Percentiles rank a stretch among this genome's conserved stretches.
These are phyloP conservation scores for Herpetomonas samuelpessoai DNA, from an alignment of 208 protist species.

Conservation along the genomic window DNA sequence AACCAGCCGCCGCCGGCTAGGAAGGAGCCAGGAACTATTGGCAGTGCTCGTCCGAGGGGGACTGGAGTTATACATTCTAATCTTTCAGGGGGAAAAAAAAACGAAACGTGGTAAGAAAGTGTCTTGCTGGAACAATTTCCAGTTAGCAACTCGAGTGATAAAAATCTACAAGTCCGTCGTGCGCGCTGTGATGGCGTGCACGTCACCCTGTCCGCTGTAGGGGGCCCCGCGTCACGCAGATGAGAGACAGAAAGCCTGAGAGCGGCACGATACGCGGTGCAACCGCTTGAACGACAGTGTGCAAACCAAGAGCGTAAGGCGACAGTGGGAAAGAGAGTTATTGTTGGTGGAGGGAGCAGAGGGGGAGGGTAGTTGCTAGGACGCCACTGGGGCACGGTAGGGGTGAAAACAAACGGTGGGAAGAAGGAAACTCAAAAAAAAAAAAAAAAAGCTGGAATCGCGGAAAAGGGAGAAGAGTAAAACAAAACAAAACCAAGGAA, in stretches of 20 bases:
- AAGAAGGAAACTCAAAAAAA: slow-evolving; percentile 3
- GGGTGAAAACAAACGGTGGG: background rate
- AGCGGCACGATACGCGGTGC: slow-evolving; percentile 2
- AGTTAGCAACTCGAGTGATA: no score
- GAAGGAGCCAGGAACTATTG: background rate
- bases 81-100: slow-evolving; percentile 7
- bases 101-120: slow-evolving; percentile 13
- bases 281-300: no score
- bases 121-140: no score
- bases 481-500: slow-evolving; percentile 4
- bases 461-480: background rate
- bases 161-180: no score
- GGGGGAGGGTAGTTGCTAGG: background rate
- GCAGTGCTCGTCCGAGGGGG: background rate
- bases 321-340: background rate
- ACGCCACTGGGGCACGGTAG: background rate
- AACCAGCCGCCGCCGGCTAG: no score
- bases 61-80: background rate
- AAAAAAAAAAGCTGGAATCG: slow-evolving; percentile 10
- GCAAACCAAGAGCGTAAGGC: slow-evolving; percentile 6
- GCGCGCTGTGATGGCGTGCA: no score
- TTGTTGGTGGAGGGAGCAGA: background rate
- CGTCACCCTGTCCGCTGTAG: no score
- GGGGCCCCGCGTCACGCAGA: no score
- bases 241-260: slow-evolving; percentile 4